A percentile compares a stretch with the other conserved stretches of the same genome.
These are phyloP conservation scores for Globisporangium recalcitrans DNA, from an alignment of 352 stramenopile genomes.

Conservation along the genomic window DNA sequence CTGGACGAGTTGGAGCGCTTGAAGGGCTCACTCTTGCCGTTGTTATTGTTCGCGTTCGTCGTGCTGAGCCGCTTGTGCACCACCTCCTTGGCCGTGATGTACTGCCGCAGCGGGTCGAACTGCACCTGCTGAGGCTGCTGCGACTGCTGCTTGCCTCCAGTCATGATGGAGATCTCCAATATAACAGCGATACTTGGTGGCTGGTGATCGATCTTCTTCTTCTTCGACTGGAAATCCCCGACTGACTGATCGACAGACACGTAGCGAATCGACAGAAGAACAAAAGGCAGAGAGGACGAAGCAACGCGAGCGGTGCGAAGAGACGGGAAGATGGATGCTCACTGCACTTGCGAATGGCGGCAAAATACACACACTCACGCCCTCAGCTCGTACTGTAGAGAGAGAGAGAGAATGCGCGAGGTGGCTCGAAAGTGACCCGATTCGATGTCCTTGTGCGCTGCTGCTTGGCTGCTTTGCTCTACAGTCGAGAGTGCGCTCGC, in stretches of 20 bases:
- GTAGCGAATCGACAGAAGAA: background rate
- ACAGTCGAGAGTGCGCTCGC: background rate
- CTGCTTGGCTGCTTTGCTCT: background rate
- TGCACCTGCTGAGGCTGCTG: background rate
- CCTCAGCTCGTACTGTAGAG: background rate
- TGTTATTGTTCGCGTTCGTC: background rate
- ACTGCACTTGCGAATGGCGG: background rate
- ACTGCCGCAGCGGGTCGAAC: conserved; percentile 42
- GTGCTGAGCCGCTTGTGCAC: conserved; percentile 41
- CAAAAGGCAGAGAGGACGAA: background rate
- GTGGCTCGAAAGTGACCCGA: background rate
- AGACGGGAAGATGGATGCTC: background rate
- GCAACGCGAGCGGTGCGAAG: background rate
- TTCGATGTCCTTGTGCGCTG: background rate
- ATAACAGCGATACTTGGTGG: too few relatives aligned
- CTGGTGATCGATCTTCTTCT: background rate
- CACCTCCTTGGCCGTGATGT: conserved; percentile 62
- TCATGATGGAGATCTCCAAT: background rate
- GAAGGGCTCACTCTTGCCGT: conserved; percentile 1
- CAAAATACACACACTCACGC: background rate
- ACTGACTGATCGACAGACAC: background rate
- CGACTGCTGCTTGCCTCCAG: background rate
- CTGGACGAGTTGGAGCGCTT: conserved; percentile 14
- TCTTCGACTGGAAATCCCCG: background rate
- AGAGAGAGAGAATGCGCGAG: background rate